Conservation (phyloP, 768 basidiomycete species). For the Termitomyces titanicus region DNA sequence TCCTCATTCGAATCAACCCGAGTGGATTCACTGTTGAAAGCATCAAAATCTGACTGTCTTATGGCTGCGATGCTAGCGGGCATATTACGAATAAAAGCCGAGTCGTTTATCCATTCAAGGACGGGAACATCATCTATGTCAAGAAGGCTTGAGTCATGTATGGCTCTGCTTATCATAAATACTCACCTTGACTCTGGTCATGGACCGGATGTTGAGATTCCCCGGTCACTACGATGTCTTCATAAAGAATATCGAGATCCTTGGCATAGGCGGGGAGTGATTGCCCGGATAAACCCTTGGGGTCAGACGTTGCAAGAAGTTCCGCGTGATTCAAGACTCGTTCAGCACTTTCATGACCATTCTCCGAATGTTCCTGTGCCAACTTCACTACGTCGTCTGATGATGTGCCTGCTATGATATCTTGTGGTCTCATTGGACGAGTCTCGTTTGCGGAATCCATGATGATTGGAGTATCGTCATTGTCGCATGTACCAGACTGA, state of each 20-base stretch:
- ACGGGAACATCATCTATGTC: background rate
- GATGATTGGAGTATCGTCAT: background rate
- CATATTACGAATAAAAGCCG: background rate
- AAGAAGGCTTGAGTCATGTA: background rate
- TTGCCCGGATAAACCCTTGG: background rate
- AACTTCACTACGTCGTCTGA: background rate
- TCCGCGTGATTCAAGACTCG: background rate
- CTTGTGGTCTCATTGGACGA: background rate
- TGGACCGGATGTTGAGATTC: background rate
- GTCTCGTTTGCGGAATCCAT: background rate
- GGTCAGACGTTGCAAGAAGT: background rate
- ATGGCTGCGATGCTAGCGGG: background rate
- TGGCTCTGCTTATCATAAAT: background rate
- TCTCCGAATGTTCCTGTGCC: background rate
- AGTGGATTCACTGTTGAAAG: background rate
- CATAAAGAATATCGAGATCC: slow-evolving; percentile 11
- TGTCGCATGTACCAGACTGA: slow-evolving; percentile 17
- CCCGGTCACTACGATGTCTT: slow-evolving; percentile 5
- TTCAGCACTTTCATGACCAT: background rate
- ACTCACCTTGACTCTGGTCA: background rate
- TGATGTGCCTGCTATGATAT: background rate
- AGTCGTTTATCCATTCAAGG: background rate
- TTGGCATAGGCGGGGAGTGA: background rate
- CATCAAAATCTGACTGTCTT: background rate
- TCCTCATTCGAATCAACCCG: background rate